These are phyloP conservation scores for Leccinum subatratum DNA, from an alignment of 1,284 basidiomycete genomes.

Conservation along the genomic window DNA sequence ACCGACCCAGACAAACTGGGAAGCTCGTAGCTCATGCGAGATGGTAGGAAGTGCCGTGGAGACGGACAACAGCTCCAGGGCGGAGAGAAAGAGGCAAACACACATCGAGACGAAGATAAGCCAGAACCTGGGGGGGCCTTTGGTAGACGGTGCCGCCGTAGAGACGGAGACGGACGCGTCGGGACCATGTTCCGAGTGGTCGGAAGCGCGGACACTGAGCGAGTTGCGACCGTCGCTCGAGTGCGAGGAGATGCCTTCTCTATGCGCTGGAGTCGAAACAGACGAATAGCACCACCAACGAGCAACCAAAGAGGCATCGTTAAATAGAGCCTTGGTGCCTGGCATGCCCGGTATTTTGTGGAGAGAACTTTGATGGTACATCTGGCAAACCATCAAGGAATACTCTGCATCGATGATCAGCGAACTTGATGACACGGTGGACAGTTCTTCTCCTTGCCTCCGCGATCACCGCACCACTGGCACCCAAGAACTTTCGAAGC, in stretches of 20 bases:
- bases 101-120: slow-evolving; percentile 6
- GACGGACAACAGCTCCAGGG: slow-evolving; percentile 11
- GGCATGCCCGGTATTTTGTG: neutral
- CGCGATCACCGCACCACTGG: slow-evolving; percentile 8
- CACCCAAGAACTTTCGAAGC: neutral
- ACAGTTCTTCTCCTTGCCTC: slow-evolving; percentile 1
- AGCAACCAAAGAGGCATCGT: neutral
- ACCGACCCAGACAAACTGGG: slow-evolving; percentile 36
- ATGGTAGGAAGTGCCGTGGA: slow-evolving; percentile 37
- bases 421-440: neutral
- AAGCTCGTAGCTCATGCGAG: slow-evolving; percentile 27
- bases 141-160: neutral
- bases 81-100: slow-evolving; percentile 15
- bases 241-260: slow-evolving; percentile 7
- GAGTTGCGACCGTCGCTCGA: slow-evolving; percentile 7
- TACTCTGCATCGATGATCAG: slow-evolving; percentile 6
- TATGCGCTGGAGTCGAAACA: neutral
- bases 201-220: neutral
- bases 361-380: neutral
- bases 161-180: slow-evolving; percentile 3
- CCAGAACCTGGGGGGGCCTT: neutral
- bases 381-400: slow-evolving; percentile 1
- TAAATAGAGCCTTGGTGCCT: neutral
- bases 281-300: neutral
- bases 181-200: neutral